phyloP scores from a whole-genome alignment of 176 grass and related monocot genomes.

The Lolium multiflorum region DNA sequence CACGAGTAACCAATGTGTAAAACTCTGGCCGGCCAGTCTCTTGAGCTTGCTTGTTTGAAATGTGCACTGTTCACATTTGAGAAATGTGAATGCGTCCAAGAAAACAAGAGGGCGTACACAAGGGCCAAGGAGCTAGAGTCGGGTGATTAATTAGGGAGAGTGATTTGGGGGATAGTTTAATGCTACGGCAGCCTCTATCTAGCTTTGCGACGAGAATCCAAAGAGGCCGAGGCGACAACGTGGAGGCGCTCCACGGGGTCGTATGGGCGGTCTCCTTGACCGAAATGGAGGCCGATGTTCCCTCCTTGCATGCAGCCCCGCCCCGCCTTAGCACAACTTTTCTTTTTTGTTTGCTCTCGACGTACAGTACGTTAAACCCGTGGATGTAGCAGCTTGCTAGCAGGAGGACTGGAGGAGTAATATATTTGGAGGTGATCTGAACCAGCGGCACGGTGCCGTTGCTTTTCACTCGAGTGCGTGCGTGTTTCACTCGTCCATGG shows the following conservation, averaged over 20 bases:
- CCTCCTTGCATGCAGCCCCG: constrained; percentile 50
- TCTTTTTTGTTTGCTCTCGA: constrained; percentile 57
- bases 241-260: constrained; percentile 58
- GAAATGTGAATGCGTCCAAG: constrained; percentile 53
- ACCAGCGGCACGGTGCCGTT: neutral
- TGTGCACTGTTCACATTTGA: constrained; percentile 30
- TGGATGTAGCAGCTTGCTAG: neutral
- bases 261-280: constrained; percentile 72
- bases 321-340: neutral
- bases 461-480: constrained; percentile 21
- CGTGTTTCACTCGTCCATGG: neutral
- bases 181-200: neutral
- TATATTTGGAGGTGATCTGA: constrained; percentile 18
- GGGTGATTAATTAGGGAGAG: constrained; percentile 54
- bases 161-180: constrained; percentile 60
- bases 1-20: neutral
- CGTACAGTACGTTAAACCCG: constrained; percentile 48
- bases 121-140: constrained; percentile 48
- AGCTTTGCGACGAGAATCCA: constrained; percentile 40
- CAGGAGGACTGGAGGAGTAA: neutral
- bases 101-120: constrained; percentile 43
- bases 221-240: constrained; percentile 57
- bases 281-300: constrained; percentile 52
- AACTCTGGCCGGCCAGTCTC: neutral
- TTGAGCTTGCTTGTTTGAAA: constrained; percentile 29